Base-by-base conservation (phyloP, 495 filamentous ascomycete genomes). In the Hapsidospora chrysogenum region DNA sequence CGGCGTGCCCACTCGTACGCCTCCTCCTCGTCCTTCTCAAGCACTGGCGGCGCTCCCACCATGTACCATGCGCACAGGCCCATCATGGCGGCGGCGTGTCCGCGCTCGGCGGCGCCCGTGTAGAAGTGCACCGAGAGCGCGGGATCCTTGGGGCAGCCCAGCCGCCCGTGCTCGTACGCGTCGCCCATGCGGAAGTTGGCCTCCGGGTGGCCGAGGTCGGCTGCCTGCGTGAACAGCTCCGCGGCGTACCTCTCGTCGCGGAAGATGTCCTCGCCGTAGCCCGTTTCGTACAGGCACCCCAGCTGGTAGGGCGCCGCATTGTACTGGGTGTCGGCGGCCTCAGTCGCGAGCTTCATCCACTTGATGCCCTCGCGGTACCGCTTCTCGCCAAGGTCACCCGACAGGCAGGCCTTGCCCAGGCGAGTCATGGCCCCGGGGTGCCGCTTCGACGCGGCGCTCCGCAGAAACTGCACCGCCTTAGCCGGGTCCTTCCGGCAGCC, bases 61-160 rank as follows among this genome's bases (percentile, higher is more conserved):
- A 99, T 76, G 53, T 95, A 99, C 89, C 89, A 99, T 10, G 89
- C 89, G 51, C 89, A 96, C 16, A 99, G 67, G 13, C 85, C 85
- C 85, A 99, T 93, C 87, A 94, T 94, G n/a, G 85, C 89, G 28
- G 78, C 65, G 0, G 85, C 65, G 51, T 92, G 80, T 1, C 80
- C 82, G 9, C 65, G 59, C 44, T 92, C 81, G 9, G 89, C 89
- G 8, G 89, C 89, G 3, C 72, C 76, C 5, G 86, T 96, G 54
- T 99, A 99, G 49, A 94, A 96, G 51, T 99, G 89, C 14, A 99
- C 85, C 45, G 85, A 93, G 35, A 99, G 56, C 2, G 86, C 86
- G 3, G 92, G 82, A 53, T 99, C 89, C 16, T 73, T 70, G 0
- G 89, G 89, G 53, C 89, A 96, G 40, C 66, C 72, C 13, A 95